These are phyloP conservation scores for Pyrus hybrid DNA, from an alignment of 331 rosid genomes.

Conservation along the genomic window DNA sequence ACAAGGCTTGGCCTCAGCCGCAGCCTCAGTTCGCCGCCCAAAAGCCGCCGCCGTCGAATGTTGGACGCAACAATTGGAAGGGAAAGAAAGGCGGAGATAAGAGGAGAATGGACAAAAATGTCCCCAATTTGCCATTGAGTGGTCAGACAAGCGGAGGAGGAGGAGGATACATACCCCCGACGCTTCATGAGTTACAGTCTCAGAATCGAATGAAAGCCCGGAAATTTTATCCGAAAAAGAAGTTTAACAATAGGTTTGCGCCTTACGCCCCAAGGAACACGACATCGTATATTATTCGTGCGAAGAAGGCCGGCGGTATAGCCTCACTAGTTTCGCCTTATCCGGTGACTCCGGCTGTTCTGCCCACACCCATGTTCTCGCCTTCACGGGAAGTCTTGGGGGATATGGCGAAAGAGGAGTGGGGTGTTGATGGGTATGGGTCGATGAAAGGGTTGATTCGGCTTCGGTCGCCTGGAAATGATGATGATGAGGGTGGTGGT, in stretches of 20 bases:
- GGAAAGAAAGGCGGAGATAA: slow-evolving; percentile 59
- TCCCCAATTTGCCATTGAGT: slow-evolving; percentile 9
- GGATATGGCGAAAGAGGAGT: slow-evolving; percentile 66
- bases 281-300: slow-evolving; percentile 56
- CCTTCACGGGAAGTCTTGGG: slow-evolving; percentile 56
- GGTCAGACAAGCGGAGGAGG: slow-evolving; percentile 21
- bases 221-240: slow-evolving; percentile 58
- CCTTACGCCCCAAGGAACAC: slow-evolving; percentile 89
- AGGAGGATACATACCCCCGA: slow-evolving; percentile 61
- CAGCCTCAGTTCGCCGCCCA: slow-evolving; percentile 22
- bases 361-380: slow-evolving; percentile 62
- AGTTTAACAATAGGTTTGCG: slow-evolving; percentile 57
- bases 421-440: slow-evolving; percentile 77
- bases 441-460: slow-evolving; percentile 81
- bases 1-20: slow-evolving; percentile 29
- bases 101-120: slow-evolving; percentile 46
- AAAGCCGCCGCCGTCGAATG: slow-evolving; percentile 19
- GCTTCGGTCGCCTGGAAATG: slow-evolving; percentile 56
- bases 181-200: too few species aligned
- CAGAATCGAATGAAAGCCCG: slow-evolving; percentile 62
- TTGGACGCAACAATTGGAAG: slow-evolving; percentile 69
- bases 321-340: slow-evolving; percentile 68
- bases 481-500: slow-evolving; percentile 58
- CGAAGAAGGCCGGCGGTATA: slow-evolving; percentile 52
- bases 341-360: slow-evolving; percentile 82